Percentiles rank a stretch among this genome's conserved stretches.
These are phyloP conservation scores for Ambrosia artemisiifolia DNA, from an alignment of 129 eudicot genomes.

Conservation along the genomic window DNA sequence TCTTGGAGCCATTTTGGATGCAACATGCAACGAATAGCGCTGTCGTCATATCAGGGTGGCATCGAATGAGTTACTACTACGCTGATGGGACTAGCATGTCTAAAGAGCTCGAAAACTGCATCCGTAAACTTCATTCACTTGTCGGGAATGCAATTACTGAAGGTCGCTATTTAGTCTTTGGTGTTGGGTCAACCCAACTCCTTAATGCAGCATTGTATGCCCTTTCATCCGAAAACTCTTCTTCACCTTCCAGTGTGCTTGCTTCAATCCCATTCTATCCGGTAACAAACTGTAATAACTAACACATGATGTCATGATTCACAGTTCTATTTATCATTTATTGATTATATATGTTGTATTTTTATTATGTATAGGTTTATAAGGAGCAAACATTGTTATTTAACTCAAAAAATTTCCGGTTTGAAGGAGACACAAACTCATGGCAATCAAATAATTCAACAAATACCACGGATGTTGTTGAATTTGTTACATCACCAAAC, in stretches of 20 bases:
- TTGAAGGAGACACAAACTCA: slow-evolving; percentile 35
- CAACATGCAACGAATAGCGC: not conserved
- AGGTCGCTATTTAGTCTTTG: slow-evolving; percentile 45
- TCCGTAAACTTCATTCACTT: not conserved
- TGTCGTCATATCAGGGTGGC: not conserved
- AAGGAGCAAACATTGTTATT: slow-evolving; percentile 42
- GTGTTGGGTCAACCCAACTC: slow-evolving; percentile 55
- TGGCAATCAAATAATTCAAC: slow-evolving; percentile 27
- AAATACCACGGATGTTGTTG: slow-evolving; percentile 32
- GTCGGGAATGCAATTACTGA: slow-evolving; percentile 46
- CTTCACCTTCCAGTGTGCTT: slow-evolving; percentile 24
- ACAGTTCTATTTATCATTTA: no score
- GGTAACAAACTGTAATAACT: slow-evolving; percentile 20
- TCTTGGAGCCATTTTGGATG: not conserved
- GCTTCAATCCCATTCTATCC: slow-evolving; percentile 46
- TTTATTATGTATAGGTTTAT: slow-evolving; percentile 32
- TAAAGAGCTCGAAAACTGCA: not conserved
- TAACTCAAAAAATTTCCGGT: slow-evolving; percentile 28
- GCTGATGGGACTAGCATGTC: not conserved
- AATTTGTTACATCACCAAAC: slow-evolving; percentile 75
- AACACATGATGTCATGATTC: no score
- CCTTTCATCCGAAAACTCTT: slow-evolving; percentile 31
- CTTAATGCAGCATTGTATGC: slow-evolving; percentile 60
- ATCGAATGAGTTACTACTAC: not conserved
- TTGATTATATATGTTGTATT: no score